Conservation (phyloP, 345 rosid species). For the Murraya koenigii region DNA sequence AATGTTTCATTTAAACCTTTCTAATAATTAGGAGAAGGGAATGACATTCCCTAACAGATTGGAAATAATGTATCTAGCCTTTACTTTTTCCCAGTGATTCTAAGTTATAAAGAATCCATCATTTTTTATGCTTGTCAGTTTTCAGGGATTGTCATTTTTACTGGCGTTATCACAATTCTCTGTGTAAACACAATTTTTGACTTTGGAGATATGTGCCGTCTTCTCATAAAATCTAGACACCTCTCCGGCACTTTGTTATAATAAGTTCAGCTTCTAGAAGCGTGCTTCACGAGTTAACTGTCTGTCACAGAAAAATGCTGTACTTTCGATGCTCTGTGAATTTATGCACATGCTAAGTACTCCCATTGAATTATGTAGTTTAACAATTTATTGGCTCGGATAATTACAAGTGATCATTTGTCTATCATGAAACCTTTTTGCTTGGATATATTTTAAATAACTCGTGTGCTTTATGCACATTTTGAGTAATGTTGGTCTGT, state of each 20-base stretch:
- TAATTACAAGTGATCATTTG: not conserved
- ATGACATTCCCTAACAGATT: not conserved
- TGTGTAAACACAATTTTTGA: not conserved
- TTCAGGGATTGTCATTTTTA: conserved; percentile 3
- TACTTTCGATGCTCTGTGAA: not conserved
- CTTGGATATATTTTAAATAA: not conserved
- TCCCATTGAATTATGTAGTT: not conserved
- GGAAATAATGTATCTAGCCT: not conserved
- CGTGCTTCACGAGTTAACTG: not conserved
- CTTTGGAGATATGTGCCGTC: not conserved
- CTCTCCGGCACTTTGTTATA: not conserved
- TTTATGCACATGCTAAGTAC: not conserved
- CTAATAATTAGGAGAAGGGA: not conserved
- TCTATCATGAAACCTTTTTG: not conserved
- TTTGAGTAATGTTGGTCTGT: not conserved
- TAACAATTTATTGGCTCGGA: not conserved
- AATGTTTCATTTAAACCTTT: not conserved
- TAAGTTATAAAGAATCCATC: not conserved
- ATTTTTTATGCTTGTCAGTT: not conserved
- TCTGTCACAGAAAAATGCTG: not conserved
- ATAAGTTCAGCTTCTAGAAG: not conserved
- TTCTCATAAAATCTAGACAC: not conserved
- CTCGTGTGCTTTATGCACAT: not conserved
- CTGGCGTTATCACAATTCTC: not conserved
- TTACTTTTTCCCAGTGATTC: not conserved